phyloP scores from a whole-genome alignment of 2,329 filamentous ascomycete species.

The Zymoseptoria tritici region DNA sequence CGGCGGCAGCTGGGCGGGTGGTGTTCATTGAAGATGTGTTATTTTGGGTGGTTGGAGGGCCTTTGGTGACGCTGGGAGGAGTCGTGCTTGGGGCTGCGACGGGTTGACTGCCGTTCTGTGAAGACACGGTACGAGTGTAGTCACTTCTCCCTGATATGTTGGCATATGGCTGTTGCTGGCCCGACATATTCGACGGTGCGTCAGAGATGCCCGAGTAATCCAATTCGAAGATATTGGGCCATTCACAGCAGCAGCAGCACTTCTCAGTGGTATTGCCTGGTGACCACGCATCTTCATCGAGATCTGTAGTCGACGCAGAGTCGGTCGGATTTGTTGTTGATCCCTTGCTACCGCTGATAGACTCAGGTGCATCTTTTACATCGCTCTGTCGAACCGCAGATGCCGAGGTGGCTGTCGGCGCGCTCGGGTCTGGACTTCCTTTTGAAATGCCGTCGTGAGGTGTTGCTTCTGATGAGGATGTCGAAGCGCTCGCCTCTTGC shows the following conservation, averaged over 20 bases:
- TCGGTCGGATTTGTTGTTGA: not conserved
- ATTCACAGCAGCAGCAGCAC: not conserved
- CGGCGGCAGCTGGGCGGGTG: constrained; percentile 1
- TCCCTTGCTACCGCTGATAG: not conserved
- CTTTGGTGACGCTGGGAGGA: not conserved
- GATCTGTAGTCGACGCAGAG: not conserved
- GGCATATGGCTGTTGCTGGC: not conserved
- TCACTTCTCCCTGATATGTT: not conserved
- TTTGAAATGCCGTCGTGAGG: not conserved
- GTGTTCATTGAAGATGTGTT: constrained; percentile 7
- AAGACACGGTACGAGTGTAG: not conserved
- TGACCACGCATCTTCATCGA: not conserved
- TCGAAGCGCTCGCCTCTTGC: not conserved
- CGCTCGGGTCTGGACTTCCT: not conserved
- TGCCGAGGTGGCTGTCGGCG: not conserved
- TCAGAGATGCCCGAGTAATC: not conserved
- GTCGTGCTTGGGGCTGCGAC: not conserved
- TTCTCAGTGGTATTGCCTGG: not conserved
- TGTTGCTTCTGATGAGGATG: not conserved
- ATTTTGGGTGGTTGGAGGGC: constrained; percentile 2
- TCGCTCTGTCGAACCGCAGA: not conserved
- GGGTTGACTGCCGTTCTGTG: not conserved
- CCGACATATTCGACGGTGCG: not conserved
- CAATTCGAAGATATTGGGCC: not conserved
- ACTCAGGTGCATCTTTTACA: not conserved